phyloP scores from a whole-genome alignment of 345 rosid genomes.

The Syzygium aqueum region DNA sequence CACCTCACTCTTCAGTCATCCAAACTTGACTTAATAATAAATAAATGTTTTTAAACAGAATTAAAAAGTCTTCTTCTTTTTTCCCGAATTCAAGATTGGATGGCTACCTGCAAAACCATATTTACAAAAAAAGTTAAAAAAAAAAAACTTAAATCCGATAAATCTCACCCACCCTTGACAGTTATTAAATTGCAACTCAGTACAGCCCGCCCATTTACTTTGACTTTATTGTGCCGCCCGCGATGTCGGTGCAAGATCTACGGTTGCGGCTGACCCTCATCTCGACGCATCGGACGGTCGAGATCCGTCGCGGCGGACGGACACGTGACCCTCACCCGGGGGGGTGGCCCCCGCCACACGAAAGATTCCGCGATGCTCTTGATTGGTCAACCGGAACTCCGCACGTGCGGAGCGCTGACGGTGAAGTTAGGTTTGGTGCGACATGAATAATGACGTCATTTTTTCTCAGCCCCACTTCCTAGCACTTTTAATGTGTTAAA shows the following conservation, averaged over 20 bases:
- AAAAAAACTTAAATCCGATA: background rate
- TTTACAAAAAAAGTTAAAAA: background rate
- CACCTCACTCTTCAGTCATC: too few relatives aligned
- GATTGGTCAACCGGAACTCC: background rate
- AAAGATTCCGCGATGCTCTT: background rate
- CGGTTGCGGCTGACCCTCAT: background rate
- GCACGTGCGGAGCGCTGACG: background rate
- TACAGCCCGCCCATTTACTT: background rate
- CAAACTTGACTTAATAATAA: too few relatives aligned
- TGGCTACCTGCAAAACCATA: background rate
- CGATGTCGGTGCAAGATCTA: background rate
- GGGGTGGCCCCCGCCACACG: too few relatives aligned
- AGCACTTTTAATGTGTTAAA: background rate
- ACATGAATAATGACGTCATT: background rate
- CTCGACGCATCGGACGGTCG: background rate
- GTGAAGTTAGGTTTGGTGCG: background rate
- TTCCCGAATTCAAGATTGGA: background rate
- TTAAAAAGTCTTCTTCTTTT: too few relatives aligned
- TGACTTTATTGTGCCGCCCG: background rate
- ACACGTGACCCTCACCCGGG: too few relatives aligned
- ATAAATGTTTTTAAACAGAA: too few relatives aligned
- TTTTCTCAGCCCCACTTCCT: background rate
- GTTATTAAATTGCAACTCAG: background rate
- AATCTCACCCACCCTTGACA: background rate
- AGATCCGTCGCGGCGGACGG: background rate